Conservation (phyloP, 495 filamentous ascomycete species). For the Aspergillus heteromorphus region DNA sequence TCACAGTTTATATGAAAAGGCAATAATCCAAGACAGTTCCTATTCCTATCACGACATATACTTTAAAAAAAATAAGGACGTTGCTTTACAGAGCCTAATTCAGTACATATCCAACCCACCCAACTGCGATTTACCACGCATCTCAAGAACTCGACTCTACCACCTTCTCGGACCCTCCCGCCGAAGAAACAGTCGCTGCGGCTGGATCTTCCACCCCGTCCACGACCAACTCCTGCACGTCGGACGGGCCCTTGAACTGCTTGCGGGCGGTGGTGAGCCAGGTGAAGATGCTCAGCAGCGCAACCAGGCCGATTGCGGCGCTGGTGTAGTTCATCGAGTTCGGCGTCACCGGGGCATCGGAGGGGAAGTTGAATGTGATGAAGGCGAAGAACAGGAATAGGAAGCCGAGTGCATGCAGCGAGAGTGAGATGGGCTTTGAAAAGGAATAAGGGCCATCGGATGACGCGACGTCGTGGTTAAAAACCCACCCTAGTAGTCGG, state of each 20-base stretch:
- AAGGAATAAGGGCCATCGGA: conserved; percentile 34
- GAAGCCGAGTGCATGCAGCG: conserved; percentile 42
- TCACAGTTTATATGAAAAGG: no score
- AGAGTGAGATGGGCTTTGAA: conserved; percentile 32
- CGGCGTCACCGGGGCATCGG: conserved; percentile 37
- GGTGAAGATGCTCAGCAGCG: conserved; percentile 41
- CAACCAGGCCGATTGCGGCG: conserved; percentile 48
- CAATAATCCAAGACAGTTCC: no score
- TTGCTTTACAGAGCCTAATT: no score
- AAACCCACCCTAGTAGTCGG: conserved; percentile 4
- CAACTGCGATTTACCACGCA: not conserved
- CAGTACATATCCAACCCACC: no score
- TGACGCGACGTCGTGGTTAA: conserved; percentile 7
- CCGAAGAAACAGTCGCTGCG: not conserved
- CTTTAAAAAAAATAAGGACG: no score
- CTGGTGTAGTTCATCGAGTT: conserved; percentile 53
- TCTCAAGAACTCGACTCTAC: not conserved
- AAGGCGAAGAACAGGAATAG: conserved; percentile 43
- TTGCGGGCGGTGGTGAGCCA: conserved; percentile 41
- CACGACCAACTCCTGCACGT: conserved; percentile 1
- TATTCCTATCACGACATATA: no score
- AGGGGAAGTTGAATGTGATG: conserved; percentile 53
- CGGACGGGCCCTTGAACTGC: conserved; percentile 8
- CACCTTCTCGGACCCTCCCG: not conserved
- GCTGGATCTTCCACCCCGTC: not conserved